Evolutionary conservation across 208 protist genomes (phyloP).

Genomic region (Leishmania turanica): DNA sequence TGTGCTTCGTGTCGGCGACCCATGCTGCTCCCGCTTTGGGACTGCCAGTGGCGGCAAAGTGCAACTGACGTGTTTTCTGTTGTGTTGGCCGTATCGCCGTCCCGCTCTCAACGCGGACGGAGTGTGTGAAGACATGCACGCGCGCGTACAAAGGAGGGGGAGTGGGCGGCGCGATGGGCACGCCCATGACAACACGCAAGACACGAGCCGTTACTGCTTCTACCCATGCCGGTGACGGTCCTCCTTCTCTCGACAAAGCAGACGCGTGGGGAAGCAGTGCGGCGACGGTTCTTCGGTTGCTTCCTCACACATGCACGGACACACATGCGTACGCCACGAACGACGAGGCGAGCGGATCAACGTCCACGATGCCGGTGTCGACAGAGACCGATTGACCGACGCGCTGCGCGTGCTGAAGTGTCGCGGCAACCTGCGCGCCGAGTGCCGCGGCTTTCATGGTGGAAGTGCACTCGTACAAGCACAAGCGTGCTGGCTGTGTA

Average conservation of each 20-base stretch:
- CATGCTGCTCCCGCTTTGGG: not conserved
- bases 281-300: not conserved
- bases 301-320: conserved; percentile 9
- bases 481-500: conserved; percentile 7
- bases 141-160: not conserved
- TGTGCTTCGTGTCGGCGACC: not conserved
- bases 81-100: not conserved
- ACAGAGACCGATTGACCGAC: conserved; percentile 8
- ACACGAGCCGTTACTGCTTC: not conserved
- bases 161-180: not conserved
- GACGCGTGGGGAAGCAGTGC: not conserved
- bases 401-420: not conserved
- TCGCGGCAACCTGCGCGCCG: not conserved
- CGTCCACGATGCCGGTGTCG: conserved; percentile 59
- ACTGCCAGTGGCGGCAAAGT: not conserved
- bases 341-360: conserved; percentile 64
- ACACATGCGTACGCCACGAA: conserved; percentile 56
- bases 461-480: conserved; percentile 27
- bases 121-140: not conserved
- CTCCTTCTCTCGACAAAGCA: not conserved
- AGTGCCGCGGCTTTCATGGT: conserved; percentile 10
- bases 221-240: not conserved
- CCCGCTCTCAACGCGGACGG: not conserved
- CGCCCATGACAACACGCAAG: not conserved
- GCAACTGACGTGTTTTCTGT: not conserved